Evolutionary conservation across 2,329 filamentous ascomycete species (phyloP).

Genomic region (Coniochaeta ligniaria): DNA sequence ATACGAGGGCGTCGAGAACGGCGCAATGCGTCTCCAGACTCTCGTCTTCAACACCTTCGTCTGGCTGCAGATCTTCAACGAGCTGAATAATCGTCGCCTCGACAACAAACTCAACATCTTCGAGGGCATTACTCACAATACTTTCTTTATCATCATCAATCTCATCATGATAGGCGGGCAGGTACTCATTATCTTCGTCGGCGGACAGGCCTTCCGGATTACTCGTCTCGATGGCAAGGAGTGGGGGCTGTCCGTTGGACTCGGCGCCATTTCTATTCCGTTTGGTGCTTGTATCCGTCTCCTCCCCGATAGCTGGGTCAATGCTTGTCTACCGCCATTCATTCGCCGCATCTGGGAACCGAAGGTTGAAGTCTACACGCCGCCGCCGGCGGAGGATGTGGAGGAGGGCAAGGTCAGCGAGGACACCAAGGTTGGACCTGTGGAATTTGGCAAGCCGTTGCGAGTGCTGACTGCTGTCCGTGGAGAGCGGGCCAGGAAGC

Average conservation of each 20-base stretch:
- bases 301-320: slow-evolving; percentile 57
- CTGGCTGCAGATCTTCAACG: slow-evolving; percentile 85
- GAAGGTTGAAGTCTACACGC: slow-evolving; percentile 4
- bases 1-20: slow-evolving; percentile 36
- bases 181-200: slow-evolving; percentile 77
- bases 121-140: slow-evolving; percentile 70
- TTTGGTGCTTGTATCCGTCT: slow-evolving; percentile 65
- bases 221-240: slow-evolving; percentile 55
- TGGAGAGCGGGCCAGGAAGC: slow-evolving; percentile 14
- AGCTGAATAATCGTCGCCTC: slow-evolving; percentile 74
- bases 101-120: slow-evolving; percentile 88
- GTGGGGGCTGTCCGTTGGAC: slow-evolving; percentile 76
- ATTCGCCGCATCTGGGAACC: slow-evolving; percentile 12
- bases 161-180: slow-evolving; percentile 77
- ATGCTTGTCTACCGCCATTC: slow-evolving; percentile 9
- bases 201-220: slow-evolving; percentile 68
- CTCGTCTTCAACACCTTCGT: slow-evolving; percentile 79
- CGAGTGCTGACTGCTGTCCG: slow-evolving; percentile 16
- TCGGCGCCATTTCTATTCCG: slow-evolving; percentile 69
- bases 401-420: slow-evolving; percentile 4
- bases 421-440: slow-evolving; percentile 5
- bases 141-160: slow-evolving; percentile 77
- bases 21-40: slow-evolving; percentile 51
- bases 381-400: neutral
- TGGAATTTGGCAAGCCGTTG: slow-evolving; percentile 10